phyloP scores from a whole-genome alignment of 2,329 filamentous ascomycete genomes.

The Claviceps fusiformis region DNA sequence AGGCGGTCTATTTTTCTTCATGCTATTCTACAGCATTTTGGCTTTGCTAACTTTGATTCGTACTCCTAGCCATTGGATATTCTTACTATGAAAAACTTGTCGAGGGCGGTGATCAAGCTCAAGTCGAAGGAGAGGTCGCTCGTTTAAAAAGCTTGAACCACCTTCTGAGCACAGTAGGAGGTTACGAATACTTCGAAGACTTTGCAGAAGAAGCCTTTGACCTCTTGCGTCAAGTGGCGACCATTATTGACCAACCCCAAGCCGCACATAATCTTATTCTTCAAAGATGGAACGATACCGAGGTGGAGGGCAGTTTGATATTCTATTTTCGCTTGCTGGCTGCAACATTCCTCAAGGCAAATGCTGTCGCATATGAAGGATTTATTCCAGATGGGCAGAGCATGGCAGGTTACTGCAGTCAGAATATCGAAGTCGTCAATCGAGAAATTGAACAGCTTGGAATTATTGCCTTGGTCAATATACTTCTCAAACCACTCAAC shows the following conservation, averaged over 20 bases:
- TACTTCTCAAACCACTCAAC: constrained; percentile 64
- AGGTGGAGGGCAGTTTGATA: constrained; percentile 60
- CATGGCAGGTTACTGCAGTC: constrained; percentile 55
- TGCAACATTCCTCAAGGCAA: constrained; percentile 69
- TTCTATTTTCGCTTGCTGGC: constrained; percentile 77
- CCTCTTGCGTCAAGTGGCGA: constrained; percentile 50
- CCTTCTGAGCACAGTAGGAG: constrained; percentile 57
- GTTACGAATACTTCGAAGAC: constrained; percentile 61
- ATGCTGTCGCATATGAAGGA: constrained; percentile 53
- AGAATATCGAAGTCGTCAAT: constrained; percentile 58
- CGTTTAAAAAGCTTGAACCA: constrained; percentile 60
- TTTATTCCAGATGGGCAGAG: constrained; percentile 51
- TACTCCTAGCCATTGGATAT: constrained; percentile 64
- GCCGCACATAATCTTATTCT: constrained; percentile 41
- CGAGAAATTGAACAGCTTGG: constrained; percentile 89
- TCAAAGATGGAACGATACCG: constrained; percentile 60
- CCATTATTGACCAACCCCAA: constrained; percentile 45
- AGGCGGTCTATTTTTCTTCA: neutral
- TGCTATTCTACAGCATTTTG: too few species aligned
- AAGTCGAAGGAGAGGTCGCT: constrained; percentile 55
- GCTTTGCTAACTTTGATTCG: neutral
- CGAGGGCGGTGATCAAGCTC: constrained; percentile 47
- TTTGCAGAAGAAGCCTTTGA: constrained; percentile 64
- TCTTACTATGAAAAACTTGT: constrained; percentile 83
- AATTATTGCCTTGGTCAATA: constrained; percentile 61